Evolutionary conservation across 305 asterid species (phyloP), one percentile per base, ranked within the genome.

Genomic region (Caryopteris hybrid): DNA sequence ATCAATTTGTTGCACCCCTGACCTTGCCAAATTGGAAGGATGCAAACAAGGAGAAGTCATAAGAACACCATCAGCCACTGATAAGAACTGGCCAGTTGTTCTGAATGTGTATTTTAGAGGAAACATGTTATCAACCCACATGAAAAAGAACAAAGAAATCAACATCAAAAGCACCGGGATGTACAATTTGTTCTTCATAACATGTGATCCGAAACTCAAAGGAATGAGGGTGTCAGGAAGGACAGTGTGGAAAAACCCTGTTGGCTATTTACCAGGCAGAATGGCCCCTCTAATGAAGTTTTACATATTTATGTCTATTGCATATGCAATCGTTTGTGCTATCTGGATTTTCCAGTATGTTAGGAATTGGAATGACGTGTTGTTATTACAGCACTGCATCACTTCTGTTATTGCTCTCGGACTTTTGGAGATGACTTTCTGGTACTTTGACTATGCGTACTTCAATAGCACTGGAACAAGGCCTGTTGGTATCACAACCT

Each of bases 251-350:
- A 91, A 84, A 82, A 94, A 84, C 79, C 95, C 98, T 4, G 76
- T 77, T 71, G 99, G 99, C 51, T 94, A 85, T 80, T 86, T 94
- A 76, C 99, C 99, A 60, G 99, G 99, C 38, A 85, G 99, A 71
- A 91, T 91, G 96, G 80, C 98, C 38, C 98, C 99, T 29, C 75
- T 94, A 47, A 86, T 87, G 98, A 89, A 80, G 58, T 91, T 94
- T 76, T 91, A 86, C 45, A 79, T 81, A 60, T 73, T 86, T 48
- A 91, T 94, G 98, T 76, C 96, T 29, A 43, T 89, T 18, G 82
- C 81, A 17, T 94, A 89, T 63, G 95, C 87, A 52, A 74, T 86
- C 72, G 89, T 86, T 29, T 68, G 89, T 84, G 84, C 75, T 14
- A 43, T 85, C 56, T 94, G 99, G 99, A 85, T 90, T 84, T 83